Base-by-base conservation (phyloP, 108 stramenopile species). In the Conticribra weissflogii region DNA sequence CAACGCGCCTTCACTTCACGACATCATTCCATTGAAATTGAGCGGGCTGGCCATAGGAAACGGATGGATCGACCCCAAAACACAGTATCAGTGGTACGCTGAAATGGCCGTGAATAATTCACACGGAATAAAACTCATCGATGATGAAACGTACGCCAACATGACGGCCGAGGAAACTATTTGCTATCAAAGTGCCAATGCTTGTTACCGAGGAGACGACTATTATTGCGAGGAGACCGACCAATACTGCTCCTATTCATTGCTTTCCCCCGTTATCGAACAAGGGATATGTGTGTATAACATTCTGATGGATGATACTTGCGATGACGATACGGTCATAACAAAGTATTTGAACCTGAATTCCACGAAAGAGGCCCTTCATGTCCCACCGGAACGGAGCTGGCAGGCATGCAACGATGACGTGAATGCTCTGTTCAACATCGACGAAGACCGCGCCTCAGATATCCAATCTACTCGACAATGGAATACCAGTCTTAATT, bases 231-330 rank as follows among this genome's bases (percentile, higher is more conserved):
- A 90, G 59, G 64, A 80, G 9, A 91, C 95, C 22, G 91, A 90
- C 78, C 46, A 82, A 2, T 59, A 78, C 16, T 97, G 96, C 81
- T 86, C 91, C 71, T 59, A 69, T 8, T 87, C 79, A 15, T 65
- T 92, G 62, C 85, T 91, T 2, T 63, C 74, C 25, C 97, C 97
- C 19, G 96, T 91, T 69, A 85, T 86, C 47, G 72, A 68, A 56
- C 93, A 93, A 24, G 97, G 96, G 5, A 55, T 92, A 18, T 98
- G 97, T 72, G 95, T 95, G 29, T 99, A 98, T 75, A 97, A 98
- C 76, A 96, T 98, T 71, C 87, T 92, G 54, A 90, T 81, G 44
- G 84, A 77, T 36, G 95, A 86, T 44, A 86, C 98, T 3, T 98
- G 98, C 85, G 97, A 99, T 65, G 93, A 98, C 74, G 96, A 97